Conservation (phyloP, 164 flowering plant genomes). For the Pachysandra terminalis region DNA sequence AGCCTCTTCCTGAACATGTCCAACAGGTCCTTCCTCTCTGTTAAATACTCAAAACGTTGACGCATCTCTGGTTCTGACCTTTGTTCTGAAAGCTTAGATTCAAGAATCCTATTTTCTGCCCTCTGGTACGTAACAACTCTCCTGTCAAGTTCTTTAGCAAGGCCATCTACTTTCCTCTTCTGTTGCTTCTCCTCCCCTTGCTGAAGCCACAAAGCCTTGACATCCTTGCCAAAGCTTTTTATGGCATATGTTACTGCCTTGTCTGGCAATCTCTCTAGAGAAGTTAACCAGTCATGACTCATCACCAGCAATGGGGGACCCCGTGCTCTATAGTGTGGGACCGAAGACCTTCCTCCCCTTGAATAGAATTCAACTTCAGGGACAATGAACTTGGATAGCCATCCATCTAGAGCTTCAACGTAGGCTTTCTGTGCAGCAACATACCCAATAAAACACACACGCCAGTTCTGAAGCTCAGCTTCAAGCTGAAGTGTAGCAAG, state of each 20-base stretch:
- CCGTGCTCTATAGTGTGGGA: too few species aligned
- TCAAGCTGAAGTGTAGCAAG: slow-evolving; percentile 83
- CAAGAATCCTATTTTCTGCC: slow-evolving; percentile 43
- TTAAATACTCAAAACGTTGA: slow-evolving; percentile 35
- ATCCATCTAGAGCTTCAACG: slow-evolving; percentile 65
- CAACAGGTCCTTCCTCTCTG: slow-evolving; percentile 56
- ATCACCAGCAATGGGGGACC: slow-evolving; percentile 67
- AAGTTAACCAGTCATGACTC: slow-evolving; percentile 63
- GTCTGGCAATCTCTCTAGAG: slow-evolving; percentile 63
- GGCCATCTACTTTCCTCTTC: slow-evolving; percentile 72
- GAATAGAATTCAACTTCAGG: slow-evolving; percentile 75
- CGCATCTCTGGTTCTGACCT: slow-evolving; percentile 39
- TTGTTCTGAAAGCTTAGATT: slow-evolving; percentile 44
- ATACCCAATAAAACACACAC: slow-evolving; percentile 54
- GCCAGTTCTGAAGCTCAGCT: slow-evolving; percentile 86
- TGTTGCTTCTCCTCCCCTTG: slow-evolving; percentile 85
- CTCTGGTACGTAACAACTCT: slow-evolving; percentile 49
- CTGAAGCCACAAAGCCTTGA: slow-evolving; percentile 66
- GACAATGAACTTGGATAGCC: slow-evolving; percentile 73
- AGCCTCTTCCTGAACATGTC: slow-evolving; percentile 49
- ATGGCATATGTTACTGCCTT: slow-evolving; percentile 53
- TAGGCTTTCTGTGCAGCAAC: slow-evolving; percentile 62
- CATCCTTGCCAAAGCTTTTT: slow-evolving; percentile 70
- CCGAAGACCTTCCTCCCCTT: too few species aligned
- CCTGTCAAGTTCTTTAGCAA: slow-evolving; percentile 72